phyloP scores from a whole-genome alignment of 176 grass and related monocot species.

The Eleusine indica region DNA sequence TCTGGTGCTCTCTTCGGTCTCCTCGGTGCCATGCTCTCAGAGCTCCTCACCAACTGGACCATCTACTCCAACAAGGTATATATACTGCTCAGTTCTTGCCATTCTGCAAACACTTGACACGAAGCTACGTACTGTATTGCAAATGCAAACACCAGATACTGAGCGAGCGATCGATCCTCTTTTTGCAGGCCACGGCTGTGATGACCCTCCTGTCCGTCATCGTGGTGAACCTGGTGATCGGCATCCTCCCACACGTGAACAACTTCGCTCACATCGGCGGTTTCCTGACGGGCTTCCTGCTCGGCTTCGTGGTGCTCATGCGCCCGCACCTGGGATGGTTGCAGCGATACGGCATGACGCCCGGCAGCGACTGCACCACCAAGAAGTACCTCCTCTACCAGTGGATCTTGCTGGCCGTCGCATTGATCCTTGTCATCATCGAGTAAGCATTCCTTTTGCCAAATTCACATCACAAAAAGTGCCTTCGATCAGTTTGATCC shows the following conservation, averaged over 20 bases:
- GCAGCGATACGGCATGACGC: constrained; percentile 57
- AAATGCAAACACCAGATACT: background rate
- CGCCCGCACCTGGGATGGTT: constrained; percentile 76
- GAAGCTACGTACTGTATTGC: background rate
- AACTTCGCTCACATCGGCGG: constrained; percentile 93
- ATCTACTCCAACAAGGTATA: constrained; percentile 92
- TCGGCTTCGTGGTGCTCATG: constrained; percentile 78
- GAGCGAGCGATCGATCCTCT: too few species aligned
- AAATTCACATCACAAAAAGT: background rate
- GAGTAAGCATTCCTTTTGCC: constrained; percentile 61
- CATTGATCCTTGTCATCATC: constrained; percentile 42
- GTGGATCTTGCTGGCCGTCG: constrained; percentile 54
- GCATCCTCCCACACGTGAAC: constrained; percentile 89
- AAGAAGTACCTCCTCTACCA: constrained; percentile 70
- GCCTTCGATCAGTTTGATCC: background rate
- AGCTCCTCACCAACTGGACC: constrained; percentile 92
- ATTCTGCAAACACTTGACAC: background rate
- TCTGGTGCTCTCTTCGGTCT: constrained; percentile 93
- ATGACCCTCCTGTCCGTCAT: constrained; percentile 70
- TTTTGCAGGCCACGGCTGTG: constrained; percentile 57
- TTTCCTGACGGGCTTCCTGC: constrained; percentile 74
- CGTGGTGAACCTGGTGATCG: constrained; percentile 79
- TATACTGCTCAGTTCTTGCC: background rate
- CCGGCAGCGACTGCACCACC: constrained; percentile 50
- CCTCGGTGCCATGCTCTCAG: constrained; percentile 91